Evolutionary conservation across 768 basidiomycete species (phyloP).

Genomic region (Xerocomellus dryophilus): DNA sequence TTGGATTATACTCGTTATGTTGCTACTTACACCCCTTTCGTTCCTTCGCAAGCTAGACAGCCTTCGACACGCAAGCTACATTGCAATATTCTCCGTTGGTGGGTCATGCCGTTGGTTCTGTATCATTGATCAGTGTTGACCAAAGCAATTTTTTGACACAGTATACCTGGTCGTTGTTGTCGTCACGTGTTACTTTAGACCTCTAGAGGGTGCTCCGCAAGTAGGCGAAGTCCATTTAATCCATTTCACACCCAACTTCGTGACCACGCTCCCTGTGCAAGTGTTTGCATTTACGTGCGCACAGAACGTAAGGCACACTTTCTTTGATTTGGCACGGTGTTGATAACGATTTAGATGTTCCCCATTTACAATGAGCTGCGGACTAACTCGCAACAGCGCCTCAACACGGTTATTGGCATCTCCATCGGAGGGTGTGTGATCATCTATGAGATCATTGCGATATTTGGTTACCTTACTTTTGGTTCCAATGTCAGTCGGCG

Average conservation of each 20-base stretch:
- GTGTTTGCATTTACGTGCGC: slow-evolving; percentile 91
- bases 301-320: slow-evolving; percentile 67
- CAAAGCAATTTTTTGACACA: slow-evolving; percentile 36
- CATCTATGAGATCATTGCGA: slow-evolving; percentile 84
- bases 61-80: slow-evolving; percentile 85
- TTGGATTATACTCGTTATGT: slow-evolving; percentile 81
- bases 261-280: slow-evolving; percentile 89
- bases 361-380: slow-evolving; percentile 91
- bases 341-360: slow-evolving; percentile 60
- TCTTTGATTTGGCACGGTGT: background rate
- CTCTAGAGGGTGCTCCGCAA: slow-evolving; percentile 58
- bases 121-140: background rate
- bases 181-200: slow-evolving; percentile 73
- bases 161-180: slow-evolving; percentile 81
- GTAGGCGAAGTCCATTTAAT: slow-evolving; percentile 69
- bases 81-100: slow-evolving; percentile 89
- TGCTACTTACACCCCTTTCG: slow-evolving; percentile 72
- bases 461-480: slow-evolving; percentile 92
- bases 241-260: slow-evolving; percentile 72
- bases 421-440: slow-evolving; percentile 83
- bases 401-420: slow-evolving; percentile 84
- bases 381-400: slow-evolving; percentile 71
- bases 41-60: slow-evolving; percentile 84
- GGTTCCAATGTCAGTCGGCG: slow-evolving; percentile 65
- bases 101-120: slow-evolving; percentile 32